A percentile compares a stretch with the other conserved stretches of the same genome.
Evolutionary conservation across 2,329 filamentous ascomycete genomes (phyloP).

Genomic region (Knufia petricola): DNA sequence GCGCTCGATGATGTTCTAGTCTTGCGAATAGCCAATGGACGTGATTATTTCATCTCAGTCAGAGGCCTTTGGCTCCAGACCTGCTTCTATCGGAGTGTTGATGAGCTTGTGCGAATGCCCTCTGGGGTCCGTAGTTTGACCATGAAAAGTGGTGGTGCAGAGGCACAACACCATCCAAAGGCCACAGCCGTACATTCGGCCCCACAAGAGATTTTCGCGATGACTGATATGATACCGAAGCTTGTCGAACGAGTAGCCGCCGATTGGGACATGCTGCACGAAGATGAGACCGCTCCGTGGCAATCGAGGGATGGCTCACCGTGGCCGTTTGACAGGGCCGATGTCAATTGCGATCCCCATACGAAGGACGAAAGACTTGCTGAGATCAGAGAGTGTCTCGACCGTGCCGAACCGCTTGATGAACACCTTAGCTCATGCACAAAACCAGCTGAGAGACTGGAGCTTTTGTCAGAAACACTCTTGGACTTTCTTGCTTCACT

Average conservation of each 20-base stretch:
- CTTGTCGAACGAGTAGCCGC: slow-evolving; percentile 49
- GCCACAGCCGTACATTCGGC: slow-evolving; percentile 52
- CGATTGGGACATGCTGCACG: slow-evolving; percentile 52
- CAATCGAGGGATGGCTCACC: slow-evolving; percentile 35
- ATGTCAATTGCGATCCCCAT: slow-evolving; percentile 23
- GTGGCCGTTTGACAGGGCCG: slow-evolving; percentile 48
- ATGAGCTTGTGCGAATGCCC: slow-evolving; percentile 77
- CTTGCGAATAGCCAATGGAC: slow-evolving; percentile 68
- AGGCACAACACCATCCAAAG: background rate
- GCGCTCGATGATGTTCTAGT: slow-evolving; percentile 79
- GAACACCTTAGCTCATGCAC: slow-evolving; percentile 55
- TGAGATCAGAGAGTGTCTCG: slow-evolving; percentile 55
- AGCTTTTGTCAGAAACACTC: slow-evolving; percentile 62
- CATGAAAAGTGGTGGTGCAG: slow-evolving; percentile 32
- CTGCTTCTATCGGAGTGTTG: slow-evolving; percentile 74
- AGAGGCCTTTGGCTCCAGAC: slow-evolving; percentile 70
- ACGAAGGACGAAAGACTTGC: slow-evolving; percentile 37
- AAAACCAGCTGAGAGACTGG: slow-evolving; percentile 58
- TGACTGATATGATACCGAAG: slow-evolving; percentile 69
- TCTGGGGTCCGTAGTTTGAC: slow-evolving; percentile 57
- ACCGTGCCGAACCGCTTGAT: slow-evolving; percentile 55
- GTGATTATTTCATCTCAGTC: slow-evolving; percentile 85
- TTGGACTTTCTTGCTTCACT: slow-evolving; percentile 65
- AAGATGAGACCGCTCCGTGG: slow-evolving; percentile 44
- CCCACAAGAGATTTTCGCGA: slow-evolving; percentile 76